Conservation (phyloP, 164 flowering plant species). For the Kingdonia uniflora region DNA sequence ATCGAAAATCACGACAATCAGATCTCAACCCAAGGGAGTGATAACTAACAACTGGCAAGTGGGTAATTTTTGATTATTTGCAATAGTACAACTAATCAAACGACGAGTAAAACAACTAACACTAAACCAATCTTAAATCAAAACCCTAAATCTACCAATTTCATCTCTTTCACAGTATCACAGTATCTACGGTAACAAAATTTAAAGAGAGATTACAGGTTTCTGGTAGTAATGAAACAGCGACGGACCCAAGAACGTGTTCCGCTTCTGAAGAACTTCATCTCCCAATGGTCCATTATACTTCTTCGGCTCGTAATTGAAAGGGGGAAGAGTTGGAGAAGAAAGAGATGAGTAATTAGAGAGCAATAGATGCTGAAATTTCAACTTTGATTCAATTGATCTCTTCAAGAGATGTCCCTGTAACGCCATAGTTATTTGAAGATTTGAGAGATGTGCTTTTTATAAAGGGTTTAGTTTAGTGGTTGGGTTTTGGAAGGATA, state of each 20-base stretch:
- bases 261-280: conserved; percentile 61
- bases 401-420: conserved; percentile 21
- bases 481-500: no score
- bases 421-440: conserved; percentile 18
- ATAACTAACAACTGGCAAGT: no score
- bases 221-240: conserved; percentile 77
- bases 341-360: conserved; percentile 13
- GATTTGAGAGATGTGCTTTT: no score
- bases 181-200: neutral
- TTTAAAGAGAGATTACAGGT: conserved; percentile 36
- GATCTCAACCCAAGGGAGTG: no score
- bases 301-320: conserved; percentile 61
- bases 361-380: no score
- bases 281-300: conserved; percentile 67
- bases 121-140: no score
- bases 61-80: no score
- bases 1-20: no score
- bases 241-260: conserved; percentile 78
- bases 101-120: no score
- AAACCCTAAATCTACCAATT: no score
- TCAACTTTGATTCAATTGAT: conserved; percentile 11
- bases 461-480: no score
- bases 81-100: no score
- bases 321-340: conserved; percentile 59
- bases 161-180: neutral